Conservation (phyloP, 352 stramenopile genomes). For the Phytophthora quininea region DNA sequence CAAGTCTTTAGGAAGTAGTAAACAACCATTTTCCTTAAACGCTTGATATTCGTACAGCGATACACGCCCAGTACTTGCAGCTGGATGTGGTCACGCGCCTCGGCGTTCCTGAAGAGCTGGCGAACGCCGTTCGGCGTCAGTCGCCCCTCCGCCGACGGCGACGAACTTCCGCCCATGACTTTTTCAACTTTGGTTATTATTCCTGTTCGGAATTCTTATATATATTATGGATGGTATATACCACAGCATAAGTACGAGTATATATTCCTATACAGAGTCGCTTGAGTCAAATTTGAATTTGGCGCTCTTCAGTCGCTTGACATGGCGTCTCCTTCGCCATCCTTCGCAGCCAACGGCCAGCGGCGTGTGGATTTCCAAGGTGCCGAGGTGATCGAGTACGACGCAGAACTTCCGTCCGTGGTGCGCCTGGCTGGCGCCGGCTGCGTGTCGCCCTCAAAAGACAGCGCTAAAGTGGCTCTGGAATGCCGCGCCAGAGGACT, state of each 20-base stretch:
- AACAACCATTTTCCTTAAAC: neutral
- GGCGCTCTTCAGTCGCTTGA: neutral
- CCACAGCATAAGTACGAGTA: no score
- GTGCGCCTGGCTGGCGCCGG: slow-evolving; percentile 39
- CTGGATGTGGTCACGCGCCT: slow-evolving; percentile 7
- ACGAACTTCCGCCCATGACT: neutral
- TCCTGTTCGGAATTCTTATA: no score
- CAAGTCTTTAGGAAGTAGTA: no score
- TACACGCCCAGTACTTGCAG: slow-evolving; percentile 65
- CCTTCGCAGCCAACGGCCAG: neutral
- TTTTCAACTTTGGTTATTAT: no score
- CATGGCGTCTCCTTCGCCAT: neutral
- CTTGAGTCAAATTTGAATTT: slow-evolving; percentile 9
- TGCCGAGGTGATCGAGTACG: slow-evolving; percentile 66
- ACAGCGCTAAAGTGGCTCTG: slow-evolving; percentile 30
- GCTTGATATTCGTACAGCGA: slow-evolving; percentile 39
- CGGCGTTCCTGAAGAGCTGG: slow-evolving; percentile 27
- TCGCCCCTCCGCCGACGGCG: neutral
- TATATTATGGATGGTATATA: no score
- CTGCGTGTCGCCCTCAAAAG: neutral
- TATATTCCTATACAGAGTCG: neutral
- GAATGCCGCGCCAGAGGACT: slow-evolving; percentile 56
- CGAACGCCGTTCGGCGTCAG: slow-evolving; percentile 50
- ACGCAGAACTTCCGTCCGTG: slow-evolving; percentile 49
- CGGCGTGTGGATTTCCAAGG: slow-evolving; percentile 57